phyloP scores from a whole-genome alignment of 805 yeast genomes.

The Spathaspora girioi region DNA sequence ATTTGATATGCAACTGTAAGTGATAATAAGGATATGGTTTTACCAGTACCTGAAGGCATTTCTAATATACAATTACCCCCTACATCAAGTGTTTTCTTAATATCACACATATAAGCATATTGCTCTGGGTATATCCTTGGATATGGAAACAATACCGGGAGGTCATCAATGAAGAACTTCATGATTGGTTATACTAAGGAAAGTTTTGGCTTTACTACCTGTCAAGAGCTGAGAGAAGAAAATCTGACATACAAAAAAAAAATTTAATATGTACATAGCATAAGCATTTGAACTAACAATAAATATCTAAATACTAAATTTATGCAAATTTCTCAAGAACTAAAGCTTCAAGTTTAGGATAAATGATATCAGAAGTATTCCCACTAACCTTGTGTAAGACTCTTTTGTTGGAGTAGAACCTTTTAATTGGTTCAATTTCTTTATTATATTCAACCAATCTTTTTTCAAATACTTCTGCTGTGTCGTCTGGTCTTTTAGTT shows the following conservation, averaged over 20 bases:
- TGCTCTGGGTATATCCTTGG: conserved; percentile 98
- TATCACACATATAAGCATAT: conserved; percentile 95
- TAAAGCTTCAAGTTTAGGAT: conserved; percentile 55
- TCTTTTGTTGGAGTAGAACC: conserved; percentile 46
- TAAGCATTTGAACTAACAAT: background rate
- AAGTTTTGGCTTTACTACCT: too few species aligned
- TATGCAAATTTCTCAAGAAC: conserved; percentile 9
- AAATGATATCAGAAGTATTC: conserved; percentile 78
- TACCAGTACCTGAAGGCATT: conserved; percentile 99
- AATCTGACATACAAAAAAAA: too few species aligned
- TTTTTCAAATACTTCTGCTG: conserved; percentile 63
- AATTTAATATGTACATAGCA: too few species aligned
- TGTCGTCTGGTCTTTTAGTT: conserved; percentile 78
- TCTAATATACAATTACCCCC: conserved; percentile 96
- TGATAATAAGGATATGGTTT: conserved; percentile 87
- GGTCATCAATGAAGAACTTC: conserved; percentile 90
- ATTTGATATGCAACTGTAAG: conserved; percentile 93
- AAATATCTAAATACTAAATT: background rate
- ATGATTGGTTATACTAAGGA: too few species aligned
- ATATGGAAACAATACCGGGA: conserved; percentile 94
- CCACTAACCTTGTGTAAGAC: conserved; percentile 62
- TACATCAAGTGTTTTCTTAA: conserved; percentile 87
- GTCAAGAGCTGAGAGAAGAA: too few species aligned
- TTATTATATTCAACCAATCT: conserved; percentile 61
- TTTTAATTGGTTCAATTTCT: conserved; percentile 61